These are phyloP conservation scores for Cordyceps fumosorosea DNA, from an alignment of 2,329 filamentous ascomycete genomes.

Conservation along the genomic window DNA sequence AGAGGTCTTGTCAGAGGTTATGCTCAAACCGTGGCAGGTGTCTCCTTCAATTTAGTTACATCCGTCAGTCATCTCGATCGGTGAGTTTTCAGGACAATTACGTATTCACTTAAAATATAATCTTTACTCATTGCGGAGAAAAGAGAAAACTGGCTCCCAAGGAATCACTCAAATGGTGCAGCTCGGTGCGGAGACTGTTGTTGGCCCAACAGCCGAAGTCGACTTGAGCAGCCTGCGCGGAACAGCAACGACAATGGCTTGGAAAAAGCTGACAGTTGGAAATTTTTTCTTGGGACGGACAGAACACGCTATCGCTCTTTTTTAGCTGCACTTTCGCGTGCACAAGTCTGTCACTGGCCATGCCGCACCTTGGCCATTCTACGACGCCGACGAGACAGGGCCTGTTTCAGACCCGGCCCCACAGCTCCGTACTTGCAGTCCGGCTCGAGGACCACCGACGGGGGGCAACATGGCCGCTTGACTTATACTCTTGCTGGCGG, in stretches of 20 bases:
- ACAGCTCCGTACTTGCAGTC: conserved; percentile 5
- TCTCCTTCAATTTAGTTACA: conserved; percentile 7
- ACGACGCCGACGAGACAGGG: conserved; percentile 27
- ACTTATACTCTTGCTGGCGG: too few relatives aligned
- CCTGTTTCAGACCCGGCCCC: conserved; percentile 24
- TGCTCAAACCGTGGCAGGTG: not conserved
- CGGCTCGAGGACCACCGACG: not conserved
- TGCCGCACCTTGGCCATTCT: conserved; percentile 24
- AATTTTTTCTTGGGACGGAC: not conserved
- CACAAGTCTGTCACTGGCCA: conserved; percentile 12
- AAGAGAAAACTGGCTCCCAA: too few relatives aligned
- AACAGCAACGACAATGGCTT: not conserved
- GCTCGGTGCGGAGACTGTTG: too few relatives aligned
- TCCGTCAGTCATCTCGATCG: not conserved
- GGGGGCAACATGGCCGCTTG: not conserved
- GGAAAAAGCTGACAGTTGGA: not conserved
- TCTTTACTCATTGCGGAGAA: too few relatives aligned
- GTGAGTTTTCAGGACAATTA: not conserved
- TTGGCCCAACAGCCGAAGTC: too few relatives aligned
- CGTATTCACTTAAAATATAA: too few relatives aligned
- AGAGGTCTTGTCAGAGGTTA: conserved; percentile 4
- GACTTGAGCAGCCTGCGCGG: not conserved
- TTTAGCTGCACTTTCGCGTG: not conserved
- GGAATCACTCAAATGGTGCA: too few relatives aligned
- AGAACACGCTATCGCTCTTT: not conserved